Evolutionary conservation across 1,139 yeast species (phyloP).

Genomic region (Taphrina sp.): DNA sequence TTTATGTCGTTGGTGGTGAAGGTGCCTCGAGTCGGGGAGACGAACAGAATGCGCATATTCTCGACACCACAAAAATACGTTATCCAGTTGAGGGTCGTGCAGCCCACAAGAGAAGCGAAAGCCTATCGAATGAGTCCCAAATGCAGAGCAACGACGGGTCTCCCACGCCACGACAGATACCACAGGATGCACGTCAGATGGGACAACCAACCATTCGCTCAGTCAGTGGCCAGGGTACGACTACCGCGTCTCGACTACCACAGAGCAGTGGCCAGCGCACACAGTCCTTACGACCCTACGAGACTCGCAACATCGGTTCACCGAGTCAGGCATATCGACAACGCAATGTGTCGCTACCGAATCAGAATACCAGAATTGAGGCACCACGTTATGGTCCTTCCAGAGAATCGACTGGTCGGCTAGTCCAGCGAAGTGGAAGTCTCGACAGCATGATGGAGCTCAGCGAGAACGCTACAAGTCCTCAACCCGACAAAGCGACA

Average conservation of each 20-base stretch:
- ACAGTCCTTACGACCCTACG: no score
- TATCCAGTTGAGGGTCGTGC: conserved; percentile 38
- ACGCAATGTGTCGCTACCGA: no score
- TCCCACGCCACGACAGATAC: neutral
- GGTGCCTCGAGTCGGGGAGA: conserved; percentile 40
- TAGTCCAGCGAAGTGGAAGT: conserved; percentile 13
- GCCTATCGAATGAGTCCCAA: neutral
- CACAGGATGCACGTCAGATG: neutral
- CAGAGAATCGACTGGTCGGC: no score
- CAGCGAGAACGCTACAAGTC: neutral
- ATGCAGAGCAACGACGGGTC: neutral
- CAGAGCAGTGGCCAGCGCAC: conserved; percentile 4
- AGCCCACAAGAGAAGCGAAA: neutral
- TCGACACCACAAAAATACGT: conserved; percentile 44
- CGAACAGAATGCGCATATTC: conserved; percentile 45
- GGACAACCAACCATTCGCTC: conserved; percentile 10
- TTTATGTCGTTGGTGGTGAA: conserved; percentile 83
- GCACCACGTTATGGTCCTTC: no score
- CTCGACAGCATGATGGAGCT: conserved; percentile 23
- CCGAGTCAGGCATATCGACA: no score
- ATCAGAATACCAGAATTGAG: no score
- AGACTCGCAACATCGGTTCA: no score
- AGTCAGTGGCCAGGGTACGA: conserved; percentile 28
- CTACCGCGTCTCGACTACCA: conserved; percentile 21
- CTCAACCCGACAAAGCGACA: neutral